Percentiles rank a stretch among this genome's conserved stretches.
phyloP scores from a whole-genome alignment of 108 stramenopile genomes.

The Licmophora abbreviata region DNA sequence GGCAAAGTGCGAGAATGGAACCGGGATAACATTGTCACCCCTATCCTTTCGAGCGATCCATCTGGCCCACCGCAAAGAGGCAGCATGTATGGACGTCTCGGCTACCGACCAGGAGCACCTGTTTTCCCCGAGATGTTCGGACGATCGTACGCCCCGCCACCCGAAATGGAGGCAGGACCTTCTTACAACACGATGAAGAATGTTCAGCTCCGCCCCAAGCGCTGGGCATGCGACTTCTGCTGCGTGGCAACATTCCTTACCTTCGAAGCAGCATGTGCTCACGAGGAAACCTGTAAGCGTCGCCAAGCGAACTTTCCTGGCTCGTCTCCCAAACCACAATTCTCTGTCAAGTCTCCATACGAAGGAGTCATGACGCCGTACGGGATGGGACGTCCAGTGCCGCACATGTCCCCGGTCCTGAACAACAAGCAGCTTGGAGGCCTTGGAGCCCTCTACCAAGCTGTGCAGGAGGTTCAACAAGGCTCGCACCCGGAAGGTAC shows the following conservation, averaged over 20 bases:
- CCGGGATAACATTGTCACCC: not conserved
- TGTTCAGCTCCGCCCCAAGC: constrained; percentile 19
- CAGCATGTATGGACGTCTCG: no score
- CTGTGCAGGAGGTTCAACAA: constrained; percentile 26
- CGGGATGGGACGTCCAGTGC: not conserved
- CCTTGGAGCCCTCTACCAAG: constrained; percentile 27
- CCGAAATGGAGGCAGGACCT: no score
- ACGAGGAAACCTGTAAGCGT: constrained; percentile 58
- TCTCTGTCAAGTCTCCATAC: constrained; percentile 18
- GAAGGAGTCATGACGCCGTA: constrained; percentile 6
- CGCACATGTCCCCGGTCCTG: no score
- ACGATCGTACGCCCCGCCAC: no score
- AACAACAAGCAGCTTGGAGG: constrained; percentile 15
- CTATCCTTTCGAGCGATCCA: no score
- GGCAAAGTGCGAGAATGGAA: no score
- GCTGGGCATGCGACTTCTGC: constrained; percentile 83
- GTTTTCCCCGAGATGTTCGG: no score
- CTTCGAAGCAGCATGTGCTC: constrained; percentile 76
- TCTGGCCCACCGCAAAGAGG: no score
- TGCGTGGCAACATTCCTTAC: constrained; percentile 62
- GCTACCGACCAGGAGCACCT: no score
- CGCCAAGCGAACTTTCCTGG: constrained; percentile 27
- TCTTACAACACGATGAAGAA: no score
- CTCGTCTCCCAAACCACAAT: constrained; percentile 13
- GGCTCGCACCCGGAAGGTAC: not conserved